Percentiles rank a stretch among this genome's conserved stretches.
phyloP scores from a whole-genome alignment of 495 filamentous ascomycete species.

The Paragyromitra xinjiangensis region DNA sequence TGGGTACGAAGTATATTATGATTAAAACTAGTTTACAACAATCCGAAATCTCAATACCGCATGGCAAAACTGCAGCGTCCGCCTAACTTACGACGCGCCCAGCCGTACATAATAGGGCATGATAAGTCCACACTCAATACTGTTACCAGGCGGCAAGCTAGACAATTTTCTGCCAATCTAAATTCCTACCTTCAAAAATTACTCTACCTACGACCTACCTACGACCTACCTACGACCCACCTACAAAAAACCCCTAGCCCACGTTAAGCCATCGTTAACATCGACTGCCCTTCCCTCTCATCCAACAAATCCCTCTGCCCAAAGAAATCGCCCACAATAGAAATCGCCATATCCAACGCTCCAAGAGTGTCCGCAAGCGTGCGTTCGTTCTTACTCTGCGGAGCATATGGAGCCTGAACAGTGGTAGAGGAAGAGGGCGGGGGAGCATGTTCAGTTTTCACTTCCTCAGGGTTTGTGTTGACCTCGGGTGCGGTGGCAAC shows the following conservation, averaged over 20 bases:
- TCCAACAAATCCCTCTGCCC: slow-evolving; percentile 88
- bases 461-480: neutral
- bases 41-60: neutral
- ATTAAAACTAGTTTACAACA: slow-evolving; percentile 5
- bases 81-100: neutral
- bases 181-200: no score
- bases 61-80: neutral
- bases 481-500: neutral
- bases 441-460: slow-evolving; percentile 14
- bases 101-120: neutral
- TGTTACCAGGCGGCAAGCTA: neutral
- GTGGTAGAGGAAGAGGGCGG: neutral
- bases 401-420: neutral
- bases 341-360: slow-evolving; percentile 90
- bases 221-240: neutral
- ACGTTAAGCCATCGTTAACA: neutral
- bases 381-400: slow-evolving; percentile 15
- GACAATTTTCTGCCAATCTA: neutral
- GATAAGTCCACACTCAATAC: neutral
- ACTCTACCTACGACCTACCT: neutral
- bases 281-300: slow-evolving; percentile 39
- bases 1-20: neutral
- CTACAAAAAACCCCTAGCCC: neutral
- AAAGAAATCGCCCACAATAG: slow-evolving; percentile 86
- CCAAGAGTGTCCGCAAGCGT: slow-evolving; percentile 50